These are phyloP conservation scores for Coniochaeta sp. DNA, from an alignment of 2,329 filamentous ascomycete genomes.

Conservation along the genomic window DNA sequence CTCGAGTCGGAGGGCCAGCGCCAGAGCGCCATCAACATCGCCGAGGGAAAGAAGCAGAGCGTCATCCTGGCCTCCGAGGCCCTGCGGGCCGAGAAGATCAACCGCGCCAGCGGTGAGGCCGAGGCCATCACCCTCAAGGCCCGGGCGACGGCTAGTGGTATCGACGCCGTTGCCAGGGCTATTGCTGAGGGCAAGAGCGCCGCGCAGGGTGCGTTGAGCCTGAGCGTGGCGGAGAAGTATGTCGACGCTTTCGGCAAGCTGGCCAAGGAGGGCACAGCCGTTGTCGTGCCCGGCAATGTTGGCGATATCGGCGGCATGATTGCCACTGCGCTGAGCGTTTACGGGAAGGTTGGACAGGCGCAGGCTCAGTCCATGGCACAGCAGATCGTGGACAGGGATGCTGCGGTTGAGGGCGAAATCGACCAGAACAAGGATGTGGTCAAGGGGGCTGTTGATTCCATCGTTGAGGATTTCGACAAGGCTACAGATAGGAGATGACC, in stretches of 20 bases:
- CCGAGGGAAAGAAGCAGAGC: slow-evolving; percentile 93
- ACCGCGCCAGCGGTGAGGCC: slow-evolving; percentile 84
- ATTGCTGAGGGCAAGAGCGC: slow-evolving; percentile 66
- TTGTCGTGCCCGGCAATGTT: slow-evolving; percentile 94
- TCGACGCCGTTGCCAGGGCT: slow-evolving; percentile 73
- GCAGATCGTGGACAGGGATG: slow-evolving; percentile 30
- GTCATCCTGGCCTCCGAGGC: slow-evolving; percentile 96
- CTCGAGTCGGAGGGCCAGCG: slow-evolving; percentile 94
- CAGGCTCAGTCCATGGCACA: slow-evolving; percentile 63
- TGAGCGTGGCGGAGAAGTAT: slow-evolving; percentile 94
- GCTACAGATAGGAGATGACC: neutral
- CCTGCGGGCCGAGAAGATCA: slow-evolving; percentile 83
- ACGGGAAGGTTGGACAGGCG: slow-evolving; percentile 81
- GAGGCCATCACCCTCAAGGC: slow-evolving; percentile 88
- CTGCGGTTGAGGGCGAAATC: slow-evolving; percentile 1
- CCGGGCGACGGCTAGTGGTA: slow-evolving; percentile 75
- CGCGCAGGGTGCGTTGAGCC: slow-evolving; percentile 76
- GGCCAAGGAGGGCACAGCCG: slow-evolving; percentile 89
- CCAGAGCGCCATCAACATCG: slow-evolving; percentile 97
- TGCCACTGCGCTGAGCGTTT: slow-evolving; percentile 88
- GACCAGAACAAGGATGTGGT: slow-evolving; percentile 10
- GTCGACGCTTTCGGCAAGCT: slow-evolving; percentile 86
- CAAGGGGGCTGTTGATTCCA: slow-evolving; percentile 2
- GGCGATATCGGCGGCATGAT: slow-evolving; percentile 97
- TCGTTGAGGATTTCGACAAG: slow-evolving; percentile 8